Percentiles rank a stretch among this genome's conserved stretches.
Conservation (phyloP, 2,329 filamentous ascomycete genomes). For the Alternaria ethzedia region DNA sequence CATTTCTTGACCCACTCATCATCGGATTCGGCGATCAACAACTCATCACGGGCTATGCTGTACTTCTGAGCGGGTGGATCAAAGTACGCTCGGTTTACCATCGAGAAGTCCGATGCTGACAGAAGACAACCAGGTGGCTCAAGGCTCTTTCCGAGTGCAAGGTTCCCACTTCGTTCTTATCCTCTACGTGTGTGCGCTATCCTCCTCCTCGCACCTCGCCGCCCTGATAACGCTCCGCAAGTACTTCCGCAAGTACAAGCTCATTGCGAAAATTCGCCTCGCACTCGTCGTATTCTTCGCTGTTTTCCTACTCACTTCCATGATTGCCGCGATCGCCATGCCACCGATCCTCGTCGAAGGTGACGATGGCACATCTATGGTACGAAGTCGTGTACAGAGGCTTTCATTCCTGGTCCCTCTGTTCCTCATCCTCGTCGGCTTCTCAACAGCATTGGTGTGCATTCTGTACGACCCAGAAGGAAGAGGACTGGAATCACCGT, state of each 20-base stretch:
- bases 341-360: conserved; percentile 11
- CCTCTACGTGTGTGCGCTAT: conserved; percentile 41
- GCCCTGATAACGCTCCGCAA: conserved; percentile 41
- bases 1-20: conserved; percentile 40
- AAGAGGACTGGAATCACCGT: conserved; percentile 2
- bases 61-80: conserved; percentile 41
- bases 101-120: not conserved
- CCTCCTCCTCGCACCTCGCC: conserved; percentile 41
- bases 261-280: conserved; percentile 38
- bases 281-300: conserved; percentile 37
- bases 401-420: conserved; percentile 34
- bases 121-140: conserved; percentile 24
- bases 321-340: conserved; percentile 34
- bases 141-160: conserved; percentile 34
- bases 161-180: conserved; percentile 41
- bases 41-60: conserved; percentile 40
- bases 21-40: conserved; percentile 43
- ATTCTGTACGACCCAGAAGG: conserved; percentile 31
- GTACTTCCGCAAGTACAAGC: conserved; percentile 38
- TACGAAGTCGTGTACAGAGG: conserved; percentile 23
- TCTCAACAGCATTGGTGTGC: conserved; percentile 37
- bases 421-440: conserved; percentile 36
- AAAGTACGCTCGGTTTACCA: conserved; percentile 20
- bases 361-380: conserved; percentile 2
- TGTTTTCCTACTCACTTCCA: conserved; percentile 33